Evolutionary conservation across 768 basidiomycete genomes (phyloP).

Genomic region (Leccinum subtestaceum): DNA sequence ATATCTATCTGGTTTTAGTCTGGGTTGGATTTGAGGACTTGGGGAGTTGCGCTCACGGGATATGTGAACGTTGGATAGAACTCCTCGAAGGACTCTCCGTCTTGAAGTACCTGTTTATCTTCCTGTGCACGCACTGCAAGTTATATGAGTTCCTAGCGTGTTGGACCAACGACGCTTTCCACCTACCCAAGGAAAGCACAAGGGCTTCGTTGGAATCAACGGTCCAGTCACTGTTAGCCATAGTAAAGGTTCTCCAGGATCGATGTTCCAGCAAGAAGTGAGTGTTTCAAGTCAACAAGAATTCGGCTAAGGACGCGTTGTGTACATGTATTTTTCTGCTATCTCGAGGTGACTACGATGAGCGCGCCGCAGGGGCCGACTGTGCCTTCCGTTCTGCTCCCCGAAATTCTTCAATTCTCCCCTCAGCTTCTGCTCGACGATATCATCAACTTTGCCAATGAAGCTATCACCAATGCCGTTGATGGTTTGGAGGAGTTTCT

Average conservation of each 20-base stretch:
- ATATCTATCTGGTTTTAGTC: slow-evolving; percentile 56
- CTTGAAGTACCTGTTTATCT: slow-evolving; percentile 56
- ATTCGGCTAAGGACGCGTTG: slow-evolving; percentile 23
- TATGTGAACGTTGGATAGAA: slow-evolving; percentile 94
- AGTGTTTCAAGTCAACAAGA: background rate
- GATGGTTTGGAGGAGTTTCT: slow-evolving; percentile 80
- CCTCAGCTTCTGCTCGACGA: slow-evolving; percentile 85
- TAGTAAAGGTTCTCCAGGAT: slow-evolving; percentile 1
- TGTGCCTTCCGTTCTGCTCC: slow-evolving; percentile 25
- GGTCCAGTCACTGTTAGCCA: slow-evolving; percentile 59
- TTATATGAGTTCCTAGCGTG: background rate
- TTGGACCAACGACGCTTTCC: background rate
- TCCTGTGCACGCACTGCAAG: slow-evolving; percentile 63
- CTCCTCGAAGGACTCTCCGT: slow-evolving; percentile 56
- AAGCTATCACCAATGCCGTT: slow-evolving; percentile 73
- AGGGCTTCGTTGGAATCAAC: slow-evolving; percentile 77
- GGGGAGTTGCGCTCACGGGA: slow-evolving; percentile 57
- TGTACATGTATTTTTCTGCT: slow-evolving; percentile 22
- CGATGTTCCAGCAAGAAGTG: background rate
- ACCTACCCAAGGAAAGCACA: slow-evolving; percentile 66
- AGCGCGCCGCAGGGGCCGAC: slow-evolving; percentile 28
- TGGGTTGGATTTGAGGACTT: slow-evolving; percentile 1
- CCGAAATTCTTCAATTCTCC: slow-evolving; percentile 74
- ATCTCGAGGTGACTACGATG: slow-evolving; percentile 18
- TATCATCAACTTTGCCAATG: slow-evolving; percentile 79